Base-by-base conservation (phyloP, 306 rosid species). In the Glycine latifolia region DNA sequence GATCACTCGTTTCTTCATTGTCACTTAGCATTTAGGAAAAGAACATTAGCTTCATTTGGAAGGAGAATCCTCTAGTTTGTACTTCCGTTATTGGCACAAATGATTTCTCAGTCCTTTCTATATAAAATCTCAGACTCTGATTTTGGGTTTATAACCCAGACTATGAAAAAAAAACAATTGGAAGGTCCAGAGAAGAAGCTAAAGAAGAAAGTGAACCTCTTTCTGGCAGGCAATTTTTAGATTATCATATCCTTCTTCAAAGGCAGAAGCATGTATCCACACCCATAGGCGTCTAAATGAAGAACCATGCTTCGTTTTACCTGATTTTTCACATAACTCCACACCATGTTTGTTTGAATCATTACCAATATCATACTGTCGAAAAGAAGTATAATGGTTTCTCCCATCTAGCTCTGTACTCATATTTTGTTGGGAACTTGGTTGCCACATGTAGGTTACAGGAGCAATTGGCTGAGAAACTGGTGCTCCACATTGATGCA, bases 221-320 rank as follows among this genome's bases (percentile, higher is more conserved):
- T 86, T 89, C 78, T 85, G 86, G 88, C 97, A 91, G 72, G 98
- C 97, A 46, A 85, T 59, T 77, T 88, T 91, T 7, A 95, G 87
- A 88, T 85, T 75, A 83, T 85, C 85, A 67, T 86, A 90, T 85
- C 94, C 98, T 86, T 90, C 97, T 63, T 71, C 60, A 68, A 88
- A 88, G 56, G 91, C 90, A 84, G 92, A 90, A 81, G 92, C 91
- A 83, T 95, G 98, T 53, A 92, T 81, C 97, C 98, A 95, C 81
- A 92, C 89, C 97, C 97, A 95, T 70, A 92, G 88, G 65, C 83
- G 94, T 87, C 97, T 94, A 75, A 53, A 61, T 65, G 85, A 74
- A 86, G 81, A 86, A 82, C 33, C 46, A 9, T n/a, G 60, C 67
- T 84, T 63, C 69, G 35, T 20, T 47, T 54, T 56, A 52, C 76